A percentile compares a stretch with the other conserved stretches of the same genome.
Conservation (phyloP, 2,329 filamentous ascomycete genomes). For the Juglanconis oblonga region DNA sequence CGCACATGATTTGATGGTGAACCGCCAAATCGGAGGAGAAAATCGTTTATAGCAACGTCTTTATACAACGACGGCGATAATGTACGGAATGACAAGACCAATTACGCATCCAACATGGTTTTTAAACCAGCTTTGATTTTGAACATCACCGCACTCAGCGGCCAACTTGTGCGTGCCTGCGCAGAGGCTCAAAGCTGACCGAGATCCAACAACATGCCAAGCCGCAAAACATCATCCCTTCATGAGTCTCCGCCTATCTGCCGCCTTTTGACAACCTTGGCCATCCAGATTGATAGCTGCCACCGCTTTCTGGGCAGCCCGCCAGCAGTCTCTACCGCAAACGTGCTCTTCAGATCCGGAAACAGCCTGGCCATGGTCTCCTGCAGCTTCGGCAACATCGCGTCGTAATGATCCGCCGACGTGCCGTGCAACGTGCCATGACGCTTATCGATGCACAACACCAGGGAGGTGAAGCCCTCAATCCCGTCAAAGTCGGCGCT, state of each 20-base stretch:
- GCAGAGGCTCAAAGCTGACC: not conserved
- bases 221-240: not conserved
- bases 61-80: not conserved
- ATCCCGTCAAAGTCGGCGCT: constrained; percentile 13
- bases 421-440: constrained; percentile 10
- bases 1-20: no score
- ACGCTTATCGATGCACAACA: constrained; percentile 13
- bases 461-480: constrained; percentile 14
- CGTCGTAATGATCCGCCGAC: constrained; percentile 12
- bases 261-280: constrained; percentile 12
- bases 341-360: constrained; percentile 12
- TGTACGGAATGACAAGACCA: not conserved
- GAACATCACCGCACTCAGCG: not conserved
- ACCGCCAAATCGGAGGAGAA: no score
- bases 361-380: constrained; percentile 12
- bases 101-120: not conserved
- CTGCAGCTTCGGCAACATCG: constrained; percentile 12
- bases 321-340: not conserved
- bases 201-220: not conserved
- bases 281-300: constrained; percentile 15
- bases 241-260: not conserved
- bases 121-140: not conserved
- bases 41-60: not conserved
- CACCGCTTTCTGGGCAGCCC: constrained; percentile 9
- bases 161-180: not conserved